Conservation (phyloP, 2,329 filamentous ascomycete genomes). For the Hypoxylon sp. region DNA sequence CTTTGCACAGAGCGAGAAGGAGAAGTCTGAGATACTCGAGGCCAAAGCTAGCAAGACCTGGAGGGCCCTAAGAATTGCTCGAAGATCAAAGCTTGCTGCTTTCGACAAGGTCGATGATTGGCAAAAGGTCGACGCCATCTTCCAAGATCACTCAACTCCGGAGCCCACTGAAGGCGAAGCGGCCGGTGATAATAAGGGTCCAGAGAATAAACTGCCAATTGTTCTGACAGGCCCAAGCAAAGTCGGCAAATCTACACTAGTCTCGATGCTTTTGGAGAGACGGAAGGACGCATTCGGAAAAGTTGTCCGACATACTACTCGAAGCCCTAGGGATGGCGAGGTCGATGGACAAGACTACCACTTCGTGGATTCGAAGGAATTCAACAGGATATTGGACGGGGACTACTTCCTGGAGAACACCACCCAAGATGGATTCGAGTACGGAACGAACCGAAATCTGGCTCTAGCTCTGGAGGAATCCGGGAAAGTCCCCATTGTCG, state of each 20-base stretch:
- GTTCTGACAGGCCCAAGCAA: slow-evolving; percentile 75
- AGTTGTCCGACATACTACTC: slow-evolving; percentile 67
- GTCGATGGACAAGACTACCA: slow-evolving; percentile 64
- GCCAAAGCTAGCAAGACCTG: slow-evolving; percentile 90
- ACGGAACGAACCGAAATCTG: slow-evolving; percentile 67
- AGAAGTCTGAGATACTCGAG: slow-evolving; percentile 68
- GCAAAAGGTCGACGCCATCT: slow-evolving; percentile 73
- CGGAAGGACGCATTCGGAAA: slow-evolving; percentile 74
- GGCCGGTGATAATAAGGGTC: slow-evolving; percentile 51
- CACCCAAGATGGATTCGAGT: slow-evolving; percentile 61
- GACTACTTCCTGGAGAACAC: slow-evolving; percentile 70
- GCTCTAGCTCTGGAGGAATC: slow-evolving; percentile 64
- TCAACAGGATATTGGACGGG: slow-evolving; percentile 68
- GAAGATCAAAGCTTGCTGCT: slow-evolving; percentile 75
- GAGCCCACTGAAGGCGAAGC: slow-evolving; percentile 54
- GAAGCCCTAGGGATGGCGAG: slow-evolving; percentile 62
- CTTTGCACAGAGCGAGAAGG: slow-evolving; percentile 75
- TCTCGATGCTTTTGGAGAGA: slow-evolving; percentile 71
- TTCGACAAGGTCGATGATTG: slow-evolving; percentile 92
- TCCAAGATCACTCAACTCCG: slow-evolving; percentile 56
- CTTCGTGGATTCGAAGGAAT: slow-evolving; percentile 67
- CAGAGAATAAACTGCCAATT: slow-evolving; percentile 65
- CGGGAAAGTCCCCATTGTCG: slow-evolving; percentile 70
- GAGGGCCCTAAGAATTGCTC: slow-evolving; percentile 86
- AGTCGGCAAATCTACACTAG: slow-evolving; percentile 72